Evolutionary conservation across 169 alveolate genomes (phyloP), one percentile per base, ranked within the genome.

Genomic region (Plasmodium vivax): DNA sequence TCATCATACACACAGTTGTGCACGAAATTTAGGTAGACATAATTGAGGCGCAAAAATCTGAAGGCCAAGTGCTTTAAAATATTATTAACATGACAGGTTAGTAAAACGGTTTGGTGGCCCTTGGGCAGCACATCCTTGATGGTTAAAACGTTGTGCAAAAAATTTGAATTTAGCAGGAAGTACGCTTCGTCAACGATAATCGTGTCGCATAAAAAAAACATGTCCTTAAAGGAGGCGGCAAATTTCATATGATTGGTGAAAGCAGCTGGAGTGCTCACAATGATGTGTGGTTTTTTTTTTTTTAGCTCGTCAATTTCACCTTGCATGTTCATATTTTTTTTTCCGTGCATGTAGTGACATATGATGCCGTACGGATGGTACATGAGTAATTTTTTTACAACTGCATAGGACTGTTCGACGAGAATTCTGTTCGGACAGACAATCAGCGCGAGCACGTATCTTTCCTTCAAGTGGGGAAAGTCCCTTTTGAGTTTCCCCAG

Each of bases 191-290:
- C 94, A 41, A 88, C 82, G 45, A 88, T 80, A 30, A 88, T 36
- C 38, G 94, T 88, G 41, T 88, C 94, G 80, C 94, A 88, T 81
- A 88, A 88, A 88, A 88, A 88, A 68, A 88, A 41, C 75, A 80
- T 56, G 12, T 80, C 45, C 58, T 79, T 62, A 72, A 88, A 88
- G 27, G 38, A 6, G 23, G 43, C 38, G 5, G 90, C 62, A 72
- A 34, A 88, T 56, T 81, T 77, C 43, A 88, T 81, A 80, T 79
- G 82, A 62, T 88, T 88, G 1, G 80, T 88, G 34, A 88, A 68
- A 27, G 56, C 62, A 34, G 36, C 94, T 3, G 94, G 94, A 41
- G 94, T 88, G 43, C 77, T 88, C 47, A 88, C 72, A 88, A 88
- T 88, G 38, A 88, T 80, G 32, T 88, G 88, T 36, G 90, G 94